A percentile compares a stretch with the other conserved stretches of the same genome.
These are phyloP conservation scores for Astragalus membranaceus DNA, from an alignment of 306 rosid genomes.

Conservation along the genomic window DNA sequence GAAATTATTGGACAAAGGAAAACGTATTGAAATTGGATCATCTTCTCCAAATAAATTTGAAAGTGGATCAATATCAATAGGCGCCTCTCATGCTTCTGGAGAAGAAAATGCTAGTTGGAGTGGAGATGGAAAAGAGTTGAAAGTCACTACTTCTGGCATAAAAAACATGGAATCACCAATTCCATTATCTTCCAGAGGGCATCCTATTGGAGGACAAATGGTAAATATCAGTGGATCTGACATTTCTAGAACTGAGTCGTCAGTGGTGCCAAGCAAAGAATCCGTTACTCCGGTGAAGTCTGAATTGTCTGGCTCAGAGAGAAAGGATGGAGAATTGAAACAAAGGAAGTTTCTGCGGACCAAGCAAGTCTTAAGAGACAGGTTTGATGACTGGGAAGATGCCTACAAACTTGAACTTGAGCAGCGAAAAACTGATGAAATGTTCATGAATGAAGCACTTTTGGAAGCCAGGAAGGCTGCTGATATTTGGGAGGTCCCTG, in stretches of 20 bases:
- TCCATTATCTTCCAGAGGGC: constrained; percentile 26
- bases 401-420: constrained; percentile 62
- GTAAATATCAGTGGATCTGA: constrained; percentile 21
- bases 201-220: constrained; percentile 31
- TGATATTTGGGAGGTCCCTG: constrained; percentile 98
- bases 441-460: constrained; percentile 95
- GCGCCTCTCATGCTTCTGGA: constrained; percentile 43
- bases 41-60: constrained; percentile 35
- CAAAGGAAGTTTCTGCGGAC: constrained; percentile 70
- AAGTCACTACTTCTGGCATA: constrained; percentile 34
- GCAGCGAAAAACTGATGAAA: constrained; percentile 66
- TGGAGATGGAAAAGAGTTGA: constrained; percentile 35
- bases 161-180: constrained; percentile 32
- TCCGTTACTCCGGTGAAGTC: constrained; percentile 26
- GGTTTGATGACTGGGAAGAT: constrained; percentile 95
- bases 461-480: constrained; percentile 92
- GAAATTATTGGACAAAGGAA: constrained; percentile 34
- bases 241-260: constrained; percentile 34
- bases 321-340: constrained; percentile 58
- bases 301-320: constrained; percentile 41
- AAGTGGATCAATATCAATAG: constrained; percentile 42
- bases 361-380: constrained; percentile 63
- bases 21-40: constrained; percentile 44
- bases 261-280: constrained; percentile 35
- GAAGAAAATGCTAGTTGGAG: constrained; percentile 37